Percentiles rank a stretch among this genome's conserved stretches.
Evolutionary conservation across 2,329 filamentous ascomycete species (phyloP).

Genomic region (Aquanectria penicillioides): DNA sequence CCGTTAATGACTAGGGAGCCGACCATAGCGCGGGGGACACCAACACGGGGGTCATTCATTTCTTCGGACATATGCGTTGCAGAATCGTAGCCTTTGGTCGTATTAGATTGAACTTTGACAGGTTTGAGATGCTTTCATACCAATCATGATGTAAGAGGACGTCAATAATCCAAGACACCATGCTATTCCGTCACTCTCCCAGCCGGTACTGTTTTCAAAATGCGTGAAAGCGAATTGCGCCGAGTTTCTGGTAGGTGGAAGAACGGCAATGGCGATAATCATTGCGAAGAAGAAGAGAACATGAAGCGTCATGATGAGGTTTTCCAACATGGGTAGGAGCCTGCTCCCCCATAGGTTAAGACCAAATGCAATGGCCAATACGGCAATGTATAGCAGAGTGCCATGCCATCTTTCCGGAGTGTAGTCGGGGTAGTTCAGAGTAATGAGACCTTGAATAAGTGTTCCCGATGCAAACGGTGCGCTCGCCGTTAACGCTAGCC

Average conservation of each 20-base stretch:
- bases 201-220: slow-evolving; percentile 16
- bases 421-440: slow-evolving; percentile 14
- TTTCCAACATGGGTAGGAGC: slow-evolving; percentile 11
- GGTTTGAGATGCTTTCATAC: neutral
- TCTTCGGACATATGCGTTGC: slow-evolving; percentile 14
- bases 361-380: neutral
- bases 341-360: slow-evolving; percentile 10
- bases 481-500: slow-evolving; percentile 13
- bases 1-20: slow-evolving; percentile 6
- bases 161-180: slow-evolving; percentile 11
- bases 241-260: slow-evolving; percentile 4
- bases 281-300: slow-evolving; percentile 15
- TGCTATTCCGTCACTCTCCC: neutral
- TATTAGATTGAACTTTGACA: neutral
- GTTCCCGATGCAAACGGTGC: slow-evolving; percentile 13
- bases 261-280: neutral
- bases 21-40: slow-evolving; percentile 12
- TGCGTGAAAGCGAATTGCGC: slow-evolving; percentile 9
- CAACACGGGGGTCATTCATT: neutral
- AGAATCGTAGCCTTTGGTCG: neutral
- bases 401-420: slow-evolving; percentile 12
- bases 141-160: slow-evolving; percentile 1
- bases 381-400: neutral
- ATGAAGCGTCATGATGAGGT: slow-evolving; percentile 14
- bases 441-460: slow-evolving; percentile 17